These are phyloP conservation scores for Fusarium dimerum DNA, from an alignment of 2,329 filamentous ascomycete species.

Conservation along the genomic window DNA sequence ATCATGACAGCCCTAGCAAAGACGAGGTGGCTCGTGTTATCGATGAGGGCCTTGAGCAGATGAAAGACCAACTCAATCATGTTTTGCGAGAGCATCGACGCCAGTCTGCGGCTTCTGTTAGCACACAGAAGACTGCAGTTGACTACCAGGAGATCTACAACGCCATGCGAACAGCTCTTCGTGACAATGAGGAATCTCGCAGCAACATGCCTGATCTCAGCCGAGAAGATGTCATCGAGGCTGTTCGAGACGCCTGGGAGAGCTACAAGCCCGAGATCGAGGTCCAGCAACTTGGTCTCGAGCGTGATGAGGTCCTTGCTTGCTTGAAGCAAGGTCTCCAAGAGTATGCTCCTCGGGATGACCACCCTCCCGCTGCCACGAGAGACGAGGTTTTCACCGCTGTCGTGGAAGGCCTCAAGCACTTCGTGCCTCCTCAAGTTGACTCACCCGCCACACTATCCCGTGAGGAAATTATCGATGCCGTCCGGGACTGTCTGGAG, in stretches of 20 bases:
- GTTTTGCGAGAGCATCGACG: constrained; percentile 75
- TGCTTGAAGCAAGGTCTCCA: constrained; percentile 85
- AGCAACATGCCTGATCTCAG: constrained; percentile 52
- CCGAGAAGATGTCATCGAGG: constrained; percentile 81
- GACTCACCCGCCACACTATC: constrained; percentile 70
- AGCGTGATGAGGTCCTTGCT: constrained; percentile 84
- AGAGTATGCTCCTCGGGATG: constrained; percentile 63
- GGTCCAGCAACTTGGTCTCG: constrained; percentile 84
- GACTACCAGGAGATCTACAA: constrained; percentile 87
- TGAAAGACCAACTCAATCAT: constrained; percentile 81
- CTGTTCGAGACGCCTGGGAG: constrained; percentile 89
- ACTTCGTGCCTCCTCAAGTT: constrained; percentile 74
- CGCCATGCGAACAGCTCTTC: constrained; percentile 74
- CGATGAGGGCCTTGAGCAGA: constrained; percentile 75
- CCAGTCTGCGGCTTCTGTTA: constrained; percentile 64
- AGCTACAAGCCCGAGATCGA: constrained; percentile 93
- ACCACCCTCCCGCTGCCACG: constrained; percentile 61
- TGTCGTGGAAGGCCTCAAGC: constrained; percentile 81
- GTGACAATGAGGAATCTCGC: constrained; percentile 55
- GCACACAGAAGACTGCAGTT: constrained; percentile 60
- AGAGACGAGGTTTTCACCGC: constrained; percentile 84
- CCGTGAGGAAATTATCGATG: constrained; percentile 79
- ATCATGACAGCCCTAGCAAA: constrained; percentile 55
- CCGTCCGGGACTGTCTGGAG: constrained; percentile 83
- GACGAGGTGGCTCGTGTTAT: constrained; percentile 77